Base-by-base conservation (phyloP, 129 eudicot genomes). In the Rutidosis leptorrhynchoides region DNA sequence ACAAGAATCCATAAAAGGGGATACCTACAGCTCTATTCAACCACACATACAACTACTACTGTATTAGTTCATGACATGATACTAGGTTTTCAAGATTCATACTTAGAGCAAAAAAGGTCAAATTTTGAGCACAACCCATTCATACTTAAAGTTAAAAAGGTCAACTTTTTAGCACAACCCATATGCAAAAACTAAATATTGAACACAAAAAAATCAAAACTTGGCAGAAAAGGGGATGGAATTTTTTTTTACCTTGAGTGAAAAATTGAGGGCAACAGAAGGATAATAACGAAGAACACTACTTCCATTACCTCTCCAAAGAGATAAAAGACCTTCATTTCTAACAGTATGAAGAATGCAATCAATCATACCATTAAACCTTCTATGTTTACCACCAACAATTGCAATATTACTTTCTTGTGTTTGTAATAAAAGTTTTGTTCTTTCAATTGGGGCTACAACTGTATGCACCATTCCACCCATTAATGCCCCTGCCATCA, bases 271-370 rank as follows among this genome's bases (percentile, higher is more conserved):
- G 65, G 98, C 96, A 63, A 93, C 96, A 21, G 96, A 93, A 1
- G 98, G 98, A 62, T 93, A 93, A 77, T 93, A 93, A 21, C 98
- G 76, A 46, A 93, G 82, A 70, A 93, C 95, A 79, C 98, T 88
- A 76, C 96, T 93, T n/a, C 96, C 98, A 78, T 93, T 93, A 32
- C 98, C 98, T 75, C 98, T 93, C 98, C 98, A 93, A 64, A 93
- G 80, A 5, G 98, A 93, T 2, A 84, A 48, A 63, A 93, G 30
- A 7, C 98, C 98, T 77, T 93, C 98, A 55, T 93, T 84, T 56
- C 72, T 82, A 11, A 86, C 96, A 27, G 83, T 88, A 26, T 82
- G 83, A 1, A 74, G 63, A 73, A 93, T 85, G 80, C 96, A 88
- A 84, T 93, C 96, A 58, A 88, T 11, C 98, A 93, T 88, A 26